Percentiles rank a stretch among this genome's conserved stretches.
Evolutionary conservation across 805 yeast genomes (phyloP).

Genomic region (Pichia deserticola): DNA sequence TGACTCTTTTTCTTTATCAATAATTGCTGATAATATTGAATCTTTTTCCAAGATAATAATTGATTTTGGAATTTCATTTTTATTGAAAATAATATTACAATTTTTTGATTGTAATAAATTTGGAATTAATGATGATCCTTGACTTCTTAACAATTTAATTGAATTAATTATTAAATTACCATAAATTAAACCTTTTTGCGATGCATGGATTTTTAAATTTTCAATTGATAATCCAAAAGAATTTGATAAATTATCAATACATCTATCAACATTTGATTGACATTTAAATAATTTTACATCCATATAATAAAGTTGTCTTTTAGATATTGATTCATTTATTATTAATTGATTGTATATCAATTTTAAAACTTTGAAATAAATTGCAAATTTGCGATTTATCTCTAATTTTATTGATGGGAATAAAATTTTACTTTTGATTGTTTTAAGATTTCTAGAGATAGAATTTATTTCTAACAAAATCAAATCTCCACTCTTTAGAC

Average conservation of each 20-base stretch:
- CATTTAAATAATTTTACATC: slow-evolving; percentile 44
- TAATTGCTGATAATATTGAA: slow-evolving; percentile 36
- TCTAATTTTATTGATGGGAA: slow-evolving; percentile 17
- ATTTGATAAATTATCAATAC: slow-evolving; percentile 32
- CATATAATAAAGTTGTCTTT: slow-evolving; percentile 52
- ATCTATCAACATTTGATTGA: slow-evolving; percentile 36
- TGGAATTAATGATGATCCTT: slow-evolving; percentile 32
- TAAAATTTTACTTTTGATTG: background rate
- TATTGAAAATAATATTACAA: background rate
- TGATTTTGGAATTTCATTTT: slow-evolving; percentile 16
- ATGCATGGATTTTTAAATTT: slow-evolving; percentile 39
- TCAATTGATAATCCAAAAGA: slow-evolving; percentile 33
- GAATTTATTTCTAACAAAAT: slow-evolving; percentile 14
- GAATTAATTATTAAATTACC: slow-evolving; percentile 19
- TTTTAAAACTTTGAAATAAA: slow-evolving; percentile 18
- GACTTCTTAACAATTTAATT: background rate
- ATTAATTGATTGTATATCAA: slow-evolving; percentile 14
- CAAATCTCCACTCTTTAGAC: slow-evolving; percentile 20
- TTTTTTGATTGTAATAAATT: too few species aligned
- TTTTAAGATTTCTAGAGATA: slow-evolving; percentile 2
- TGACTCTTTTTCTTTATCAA: background rate
- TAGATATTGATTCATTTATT: slow-evolving; percentile 28
- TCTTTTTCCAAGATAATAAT: slow-evolving; percentile 47
- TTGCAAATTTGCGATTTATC: slow-evolving; percentile 16
- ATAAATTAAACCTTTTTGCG: slow-evolving; percentile 50